Evolutionary conservation across 2,329 filamentous ascomycete genomes (phyloP), one percentile per base, ranked within the genome.

Genomic region (Pochonia chlamydosporia): DNA sequence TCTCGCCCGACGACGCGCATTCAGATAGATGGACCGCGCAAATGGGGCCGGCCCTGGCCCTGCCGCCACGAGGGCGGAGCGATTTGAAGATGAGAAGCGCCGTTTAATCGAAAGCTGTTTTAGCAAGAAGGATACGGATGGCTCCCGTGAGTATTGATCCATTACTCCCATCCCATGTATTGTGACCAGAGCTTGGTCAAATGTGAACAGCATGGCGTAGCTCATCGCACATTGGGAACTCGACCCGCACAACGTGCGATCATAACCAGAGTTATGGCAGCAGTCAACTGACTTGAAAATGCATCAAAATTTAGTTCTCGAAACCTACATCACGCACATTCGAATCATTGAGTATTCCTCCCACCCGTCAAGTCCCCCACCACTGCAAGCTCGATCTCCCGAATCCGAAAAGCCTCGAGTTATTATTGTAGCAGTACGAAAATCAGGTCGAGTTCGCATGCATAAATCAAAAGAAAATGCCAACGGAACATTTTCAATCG

Each of bases 291-390:
- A 54, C 35, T 4, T 14, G 18, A 39, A 9, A 16, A 28, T n/a
- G n/a, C n/a, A n/a, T 28, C 3, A 14, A 11, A 23, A n/a, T 20
- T 21, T 23, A 69, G 66, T 68, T 35, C 59, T 67, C 51, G 93
- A 99, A 71, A 96, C 90, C 28, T 99, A 99, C 72, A 99, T 99
- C 60, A 99, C 93, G 20, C 93, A 99, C 64, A 91, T 97, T 59
- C 82, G 85, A 60, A 90, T 99, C 60, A 82, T 81, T 55, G 93
- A 99, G 72, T 95, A 89, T 74, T 83, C 84, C 48, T 78, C 81
- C 35, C 84, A 91, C 66, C 90, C 92, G 14, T 91, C 90, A 20
- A 77, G 79, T 31, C 93, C 93, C 28, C 85, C 93, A 44, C 91
- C 93, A 3, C 89, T 89, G 3, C 83, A 85, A 54, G 81, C 85